Evolutionary conservation across 257 asterid species (phyloP), one percentile per base, ranked within the genome.

Genomic region (Eustoma russellianum): DNA sequence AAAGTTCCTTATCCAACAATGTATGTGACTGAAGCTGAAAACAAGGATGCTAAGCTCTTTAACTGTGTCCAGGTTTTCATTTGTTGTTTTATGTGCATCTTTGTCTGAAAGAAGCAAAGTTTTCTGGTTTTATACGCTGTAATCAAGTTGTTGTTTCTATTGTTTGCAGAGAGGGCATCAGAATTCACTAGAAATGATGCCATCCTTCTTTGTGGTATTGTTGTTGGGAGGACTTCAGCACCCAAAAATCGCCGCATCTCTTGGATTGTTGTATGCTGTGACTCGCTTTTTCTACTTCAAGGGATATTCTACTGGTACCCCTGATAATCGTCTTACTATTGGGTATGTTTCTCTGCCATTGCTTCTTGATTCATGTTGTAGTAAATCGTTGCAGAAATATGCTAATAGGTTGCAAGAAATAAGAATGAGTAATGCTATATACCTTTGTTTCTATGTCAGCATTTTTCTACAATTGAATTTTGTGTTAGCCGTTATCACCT

Each of bases 101-200:
- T 17, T 51, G 48, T 40, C 52, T n/a, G 56, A 15, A n/a, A 33
- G 30, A 17, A 62, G 18, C 2, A 19, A 28, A 3, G 0, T 38
- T 18, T 28, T 19, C 43, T 13, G 5, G 14, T 17, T 3, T 17
- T n/a, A 9, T 6, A 52, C 40, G 19, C 43, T 38, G 61, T 18
- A 17, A 19, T 33, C 46, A 33, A 49, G 44, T 66, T 56, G 43
- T 48, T 67, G 12, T 0, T 7, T 38, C 12, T 38, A 11, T 38
- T 38, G 43, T 8, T 38, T 38, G 83, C 83, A 87, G 98, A 84
- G 98, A 56, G 98, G 96, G 15, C 98, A 91, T 78, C 98, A 91
- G 83, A 91, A 91, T 73, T 84, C 98, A 41, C 65, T 91, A 56
- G 98, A 91, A 76, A 15, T 66, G 79, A 80, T 87, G 95, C 90